Conservation (phyloP, 768 basidiomycete genomes). For the Paxillus involutus region DNA sequence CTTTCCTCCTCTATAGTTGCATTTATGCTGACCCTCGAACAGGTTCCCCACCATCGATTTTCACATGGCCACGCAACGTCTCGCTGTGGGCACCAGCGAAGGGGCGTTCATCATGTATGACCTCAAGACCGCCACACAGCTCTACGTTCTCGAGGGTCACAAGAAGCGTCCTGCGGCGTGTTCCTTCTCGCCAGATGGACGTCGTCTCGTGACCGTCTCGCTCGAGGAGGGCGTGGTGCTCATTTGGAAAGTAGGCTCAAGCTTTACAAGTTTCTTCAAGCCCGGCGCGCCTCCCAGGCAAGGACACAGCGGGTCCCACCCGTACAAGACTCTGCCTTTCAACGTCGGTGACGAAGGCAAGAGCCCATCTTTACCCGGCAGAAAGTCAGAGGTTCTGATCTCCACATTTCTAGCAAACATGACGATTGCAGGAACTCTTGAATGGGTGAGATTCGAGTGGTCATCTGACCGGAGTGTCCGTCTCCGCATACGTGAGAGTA, state of each 20-base stretch:
- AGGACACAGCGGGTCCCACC: constrained; percentile 76
- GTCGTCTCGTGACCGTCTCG: constrained; percentile 83
- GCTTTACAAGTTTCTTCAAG: constrained; percentile 86
- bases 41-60: constrained; percentile 96
- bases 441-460: constrained; percentile 84
- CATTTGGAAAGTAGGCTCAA: constrained; percentile 95
- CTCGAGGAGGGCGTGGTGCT: constrained; percentile 81
- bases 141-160: constrained; percentile 95
- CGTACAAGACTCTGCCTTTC: constrained; percentile 87
- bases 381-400: too few relatives aligned
- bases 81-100: constrained; percentile 92
- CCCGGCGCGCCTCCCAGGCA: constrained; percentile 91
- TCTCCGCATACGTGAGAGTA: constrained; percentile 77
- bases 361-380: constrained; percentile 15
- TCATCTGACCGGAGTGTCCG: constrained; percentile 78
- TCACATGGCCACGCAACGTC: constrained; percentile 79
- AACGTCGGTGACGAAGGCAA: constrained; percentile 82
- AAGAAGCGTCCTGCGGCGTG: constrained; percentile 78
- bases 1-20: neutral
- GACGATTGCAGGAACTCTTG: constrained; percentile 63
- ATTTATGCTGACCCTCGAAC: neutral
- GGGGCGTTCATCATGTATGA: constrained; percentile 97
- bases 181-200: constrained; percentile 92
- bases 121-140: constrained; percentile 89
- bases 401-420: constrained; percentile 42